These are phyloP conservation scores for Pistacia atlantica DNA, from an alignment of 345 rosid genomes.

Conservation along the genomic window DNA sequence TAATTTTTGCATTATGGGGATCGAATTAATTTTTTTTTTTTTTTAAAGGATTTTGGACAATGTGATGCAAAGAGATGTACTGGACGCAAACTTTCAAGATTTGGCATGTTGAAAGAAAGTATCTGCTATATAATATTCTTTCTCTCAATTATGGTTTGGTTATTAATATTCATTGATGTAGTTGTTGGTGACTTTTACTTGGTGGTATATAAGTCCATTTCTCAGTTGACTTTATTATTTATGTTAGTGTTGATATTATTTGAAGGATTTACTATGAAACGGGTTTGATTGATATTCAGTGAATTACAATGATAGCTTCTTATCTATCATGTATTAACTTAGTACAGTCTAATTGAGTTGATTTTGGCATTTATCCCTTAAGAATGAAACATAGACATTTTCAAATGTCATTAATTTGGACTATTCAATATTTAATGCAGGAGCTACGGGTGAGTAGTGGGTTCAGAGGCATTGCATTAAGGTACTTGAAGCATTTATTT, in stretches of 20 bases:
- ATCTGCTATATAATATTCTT: constrained; percentile 29
- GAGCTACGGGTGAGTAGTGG: constrained; percentile 79
- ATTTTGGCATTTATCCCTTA: background rate
- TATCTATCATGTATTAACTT: background rate
- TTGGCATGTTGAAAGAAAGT: constrained; percentile 87
- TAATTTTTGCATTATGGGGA: background rate
- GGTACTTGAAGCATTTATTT: constrained; percentile 42
- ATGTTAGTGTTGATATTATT: background rate
- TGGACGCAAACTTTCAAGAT: constrained; percentile 92
- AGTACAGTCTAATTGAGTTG: background rate
- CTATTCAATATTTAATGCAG: constrained; percentile 46
- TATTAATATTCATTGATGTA: background rate
- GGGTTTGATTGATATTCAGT: background rate
- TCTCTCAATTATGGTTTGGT: constrained; percentile 4
- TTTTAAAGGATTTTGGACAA: constrained; percentile 90
- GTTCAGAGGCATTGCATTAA: constrained; percentile 87
- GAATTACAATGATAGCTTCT: background rate
- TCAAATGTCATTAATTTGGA: constrained; percentile 1
- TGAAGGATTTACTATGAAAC: background rate
- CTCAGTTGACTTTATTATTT: background rate
- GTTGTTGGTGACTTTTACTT: background rate
- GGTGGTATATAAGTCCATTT: background rate
- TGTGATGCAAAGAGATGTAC: constrained; percentile 98
- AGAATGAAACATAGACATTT: constrained; percentile 2
- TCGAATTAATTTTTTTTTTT: constrained; percentile 14